Evolutionary conservation across 2,329 filamentous ascomycete genomes (phyloP).

Genomic region (Monosporascus ibericus): DNA sequence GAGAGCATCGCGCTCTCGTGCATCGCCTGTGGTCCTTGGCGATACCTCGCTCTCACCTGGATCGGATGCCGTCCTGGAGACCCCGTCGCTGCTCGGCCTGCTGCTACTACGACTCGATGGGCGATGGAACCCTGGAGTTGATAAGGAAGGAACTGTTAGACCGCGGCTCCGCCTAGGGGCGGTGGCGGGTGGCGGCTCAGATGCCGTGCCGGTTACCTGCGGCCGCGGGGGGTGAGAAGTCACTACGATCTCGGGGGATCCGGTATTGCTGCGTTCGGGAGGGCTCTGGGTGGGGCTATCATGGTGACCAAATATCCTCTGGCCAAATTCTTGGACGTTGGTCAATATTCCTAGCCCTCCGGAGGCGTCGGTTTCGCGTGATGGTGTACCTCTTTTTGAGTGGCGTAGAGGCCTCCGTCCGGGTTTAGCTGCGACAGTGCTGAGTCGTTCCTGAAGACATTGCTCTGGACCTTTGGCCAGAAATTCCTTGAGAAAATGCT

Average conservation of each 20-base stretch:
- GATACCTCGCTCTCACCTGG: slow-evolving; percentile 19
- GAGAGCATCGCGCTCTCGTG: neutral
- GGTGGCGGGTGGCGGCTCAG: slow-evolving; percentile 13
- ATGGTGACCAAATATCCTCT: slow-evolving; percentile 17
- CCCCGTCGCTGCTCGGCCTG: slow-evolving; percentile 14
- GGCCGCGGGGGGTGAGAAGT: slow-evolving; percentile 25
- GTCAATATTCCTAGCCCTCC: slow-evolving; percentile 19
- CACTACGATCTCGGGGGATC: slow-evolving; percentile 33
- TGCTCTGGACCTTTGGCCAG: slow-evolving; percentile 47
- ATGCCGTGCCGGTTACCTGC: slow-evolving; percentile 14
- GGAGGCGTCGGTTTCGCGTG: slow-evolving; percentile 5
- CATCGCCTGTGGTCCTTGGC: slow-evolving; percentile 7
- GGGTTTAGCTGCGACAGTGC: slow-evolving; percentile 20
- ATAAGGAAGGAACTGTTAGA: slow-evolving; percentile 26
- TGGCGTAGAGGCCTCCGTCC: slow-evolving; percentile 4
- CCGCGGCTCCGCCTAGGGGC: slow-evolving; percentile 20
- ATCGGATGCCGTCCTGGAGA: slow-evolving; percentile 24
- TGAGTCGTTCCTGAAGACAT: slow-evolving; percentile 49
- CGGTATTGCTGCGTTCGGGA: slow-evolving; percentile 3
- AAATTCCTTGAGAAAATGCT: slow-evolving; percentile 47
- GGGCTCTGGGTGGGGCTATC: slow-evolving; percentile 7
- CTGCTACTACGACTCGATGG: slow-evolving; percentile 25
- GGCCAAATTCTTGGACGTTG: slow-evolving; percentile 22
- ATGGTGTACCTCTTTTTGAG: slow-evolving; percentile 3
- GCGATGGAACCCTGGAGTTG: slow-evolving; percentile 21